Evolutionary conservation across 2,329 filamentous ascomycete species (phyloP), one percentile per base, ranked within the genome.

Genomic region (Colletotrichum sp.): DNA sequence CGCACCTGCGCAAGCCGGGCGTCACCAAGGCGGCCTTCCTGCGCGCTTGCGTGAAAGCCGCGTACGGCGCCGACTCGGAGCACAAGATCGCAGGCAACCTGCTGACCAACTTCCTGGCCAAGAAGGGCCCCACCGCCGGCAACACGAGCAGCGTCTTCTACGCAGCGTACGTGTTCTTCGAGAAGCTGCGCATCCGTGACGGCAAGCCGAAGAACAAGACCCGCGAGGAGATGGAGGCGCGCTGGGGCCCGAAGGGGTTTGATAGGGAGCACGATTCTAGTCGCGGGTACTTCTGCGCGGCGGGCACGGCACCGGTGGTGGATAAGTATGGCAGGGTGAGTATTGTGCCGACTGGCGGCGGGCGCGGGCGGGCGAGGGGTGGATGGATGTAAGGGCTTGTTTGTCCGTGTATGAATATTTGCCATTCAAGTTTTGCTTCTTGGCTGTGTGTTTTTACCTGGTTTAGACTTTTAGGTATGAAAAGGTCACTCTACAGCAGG

Each of bases 81-180:
- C 80, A 81, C 69, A 84, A 83, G 55, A 84, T 90, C 13, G 85
- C 86, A 36, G 79, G 84, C 5, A 85, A 84, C 64, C 85, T 88
- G 72, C 83, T 92, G 21, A 84, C 83, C 36, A 83, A 85, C 52
- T 92, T 92, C 78, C 84, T 90, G 66, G 80, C 79, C 8, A 89
- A 89, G 78, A 89, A 87, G 71, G 90, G 90, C 0, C 73, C 85
- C 0, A 83, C 82, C 12, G 83, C 84, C 3, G 90, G 91, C 6
- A 89, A 89, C 69, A 88, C 85, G 4, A 88, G 83, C 68, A 77
- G 78, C 10, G 83, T 88, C 2, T 92, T 88, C 79, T 92, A 92
- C 77, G 87, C 86, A 5, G 85, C 84, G 0, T 92, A 92, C 79
- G 86, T 91, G 24, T 91, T 88, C 80, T 92, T 92, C 78, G 90